These are phyloP conservation scores for Penicillium canescens DNA, from an alignment of 495 filamentous ascomycete species.

Conservation along the genomic window DNA sequence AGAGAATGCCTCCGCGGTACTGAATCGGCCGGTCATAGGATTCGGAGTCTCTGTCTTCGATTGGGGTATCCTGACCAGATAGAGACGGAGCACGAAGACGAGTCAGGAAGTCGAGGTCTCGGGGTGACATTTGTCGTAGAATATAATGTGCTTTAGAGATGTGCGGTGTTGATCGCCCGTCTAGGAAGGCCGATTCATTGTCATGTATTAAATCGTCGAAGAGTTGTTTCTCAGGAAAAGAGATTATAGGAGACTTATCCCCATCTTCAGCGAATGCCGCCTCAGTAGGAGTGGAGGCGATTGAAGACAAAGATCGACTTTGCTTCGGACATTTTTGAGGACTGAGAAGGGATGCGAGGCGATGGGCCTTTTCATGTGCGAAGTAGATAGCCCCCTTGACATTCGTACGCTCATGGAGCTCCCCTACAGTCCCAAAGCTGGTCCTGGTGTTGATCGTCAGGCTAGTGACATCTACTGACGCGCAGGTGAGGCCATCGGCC, in stretches of 20 bases:
- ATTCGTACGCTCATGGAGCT: constrained; percentile 31
- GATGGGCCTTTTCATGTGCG: constrained; percentile 36
- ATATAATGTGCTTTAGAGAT: constrained; percentile 35
- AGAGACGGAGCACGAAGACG: constrained; percentile 38
- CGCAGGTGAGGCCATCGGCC: constrained; percentile 29
- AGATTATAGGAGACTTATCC: constrained; percentile 43
- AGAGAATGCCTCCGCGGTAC: constrained; percentile 76
- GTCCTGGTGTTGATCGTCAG: constrained; percentile 31
- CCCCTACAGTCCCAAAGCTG: constrained; percentile 24
- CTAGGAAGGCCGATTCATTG: constrained; percentile 34
- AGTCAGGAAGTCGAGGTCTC: constrained; percentile 36
- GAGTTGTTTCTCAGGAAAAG: constrained; percentile 35
- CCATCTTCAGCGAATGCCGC: constrained; percentile 33
- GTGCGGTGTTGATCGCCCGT: constrained; percentile 30
- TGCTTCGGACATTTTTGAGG: constrained; percentile 33
- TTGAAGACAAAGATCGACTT: constrained; percentile 30
- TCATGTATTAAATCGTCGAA: constrained; percentile 32
- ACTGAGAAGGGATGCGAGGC: constrained; percentile 36
- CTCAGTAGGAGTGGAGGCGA: constrained; percentile 34
- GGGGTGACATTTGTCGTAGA: constrained; percentile 42
- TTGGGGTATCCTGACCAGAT: constrained; percentile 62
- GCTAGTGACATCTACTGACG: constrained; percentile 34
- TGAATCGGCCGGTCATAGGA: constrained; percentile 67
- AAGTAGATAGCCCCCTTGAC: constrained; percentile 41
- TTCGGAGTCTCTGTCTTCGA: constrained; percentile 59